Conservation (phyloP, 2,329 filamentous ascomycete genomes). For the Fusarium denticulatum region DNA sequence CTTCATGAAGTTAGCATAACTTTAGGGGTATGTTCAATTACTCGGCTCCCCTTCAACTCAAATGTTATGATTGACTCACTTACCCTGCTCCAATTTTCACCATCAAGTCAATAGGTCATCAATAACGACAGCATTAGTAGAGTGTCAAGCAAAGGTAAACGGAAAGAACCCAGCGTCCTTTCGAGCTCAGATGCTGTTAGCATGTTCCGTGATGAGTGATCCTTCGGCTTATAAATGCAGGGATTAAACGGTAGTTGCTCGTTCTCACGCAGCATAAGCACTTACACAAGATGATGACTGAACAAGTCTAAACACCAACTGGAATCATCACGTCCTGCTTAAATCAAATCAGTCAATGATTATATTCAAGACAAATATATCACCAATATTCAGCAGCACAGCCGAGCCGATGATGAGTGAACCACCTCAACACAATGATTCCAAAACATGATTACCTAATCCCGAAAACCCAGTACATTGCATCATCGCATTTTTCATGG, state of each 20-base stretch:
- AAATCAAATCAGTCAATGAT: too few species aligned
- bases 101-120: too few species aligned
- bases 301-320: neutral
- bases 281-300: neutral
- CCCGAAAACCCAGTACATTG: conserved; percentile 25
- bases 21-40: neutral
- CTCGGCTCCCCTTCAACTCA: neutral
- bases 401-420: neutral
- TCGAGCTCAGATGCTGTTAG: neutral
- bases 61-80: too few species aligned
- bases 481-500: conserved; percentile 36
- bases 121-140: neutral
- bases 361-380: too few species aligned
- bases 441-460: conserved; percentile 22
- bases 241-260: neutral
- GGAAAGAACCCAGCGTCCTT: fast-evolving
- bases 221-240: neutral
- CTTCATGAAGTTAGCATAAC: too few species aligned
- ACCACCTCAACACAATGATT: neutral
- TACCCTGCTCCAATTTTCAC: neutral
- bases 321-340: neutral
- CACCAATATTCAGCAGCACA: neutral
- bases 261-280: neutral
- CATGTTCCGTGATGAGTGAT: neutral
- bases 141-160: neutral